Base-by-base conservation (phyloP, 2,329 filamentous ascomycete genomes). In the Coleophoma eucalyptorum region DNA sequence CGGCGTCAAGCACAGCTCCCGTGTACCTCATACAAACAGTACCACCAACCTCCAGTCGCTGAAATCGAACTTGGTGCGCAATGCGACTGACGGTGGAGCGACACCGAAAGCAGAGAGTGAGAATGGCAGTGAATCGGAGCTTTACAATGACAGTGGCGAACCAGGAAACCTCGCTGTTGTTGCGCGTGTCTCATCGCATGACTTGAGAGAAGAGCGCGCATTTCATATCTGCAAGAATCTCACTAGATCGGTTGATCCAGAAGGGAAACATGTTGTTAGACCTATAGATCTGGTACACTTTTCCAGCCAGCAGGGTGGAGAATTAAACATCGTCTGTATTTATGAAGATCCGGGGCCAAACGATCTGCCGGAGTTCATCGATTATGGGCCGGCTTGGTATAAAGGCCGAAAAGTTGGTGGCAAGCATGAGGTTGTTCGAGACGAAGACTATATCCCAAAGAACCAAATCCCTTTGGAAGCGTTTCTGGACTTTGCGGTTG, bases 401-500 rank as follows among this genome's bases (percentile, higher is more conserved):
- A 75, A 71, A 65, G 74, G 77, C 57, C 67, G 69, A 19, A 83
- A 78, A 49, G 67, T 74, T 3, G 78, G 75, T 33, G 80, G 82
- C 48, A 67, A 68, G 20, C 59, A 62, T 19, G 67, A 70, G 37
- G 61, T 58, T 10, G 55, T 58, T 31, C 46, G 50, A 34, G 54
- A 62, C 11, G 58, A 63, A 11, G 67, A 74, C n/a, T 72, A 74
- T 35, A 69, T 68, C 2, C 73, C 83, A 1, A 74, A 75, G 16
- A 75, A 80, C 16, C 79, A 82, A 35, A 83, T 94, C 41, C 83
- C 86, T 43, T 72, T 97, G 5, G 78, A 87, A 43, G 77, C 82
- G 15, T 97, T 97, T 62, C 78, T 97, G 26, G 87, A 96, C 62
- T 97, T 97, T 65, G 93, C 92, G 31, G 89, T 96, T 52, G 92